Evolutionary conservation across 2,329 filamentous ascomycete genomes (phyloP).

Genomic region (Aotearoamyces nothofagi): DNA sequence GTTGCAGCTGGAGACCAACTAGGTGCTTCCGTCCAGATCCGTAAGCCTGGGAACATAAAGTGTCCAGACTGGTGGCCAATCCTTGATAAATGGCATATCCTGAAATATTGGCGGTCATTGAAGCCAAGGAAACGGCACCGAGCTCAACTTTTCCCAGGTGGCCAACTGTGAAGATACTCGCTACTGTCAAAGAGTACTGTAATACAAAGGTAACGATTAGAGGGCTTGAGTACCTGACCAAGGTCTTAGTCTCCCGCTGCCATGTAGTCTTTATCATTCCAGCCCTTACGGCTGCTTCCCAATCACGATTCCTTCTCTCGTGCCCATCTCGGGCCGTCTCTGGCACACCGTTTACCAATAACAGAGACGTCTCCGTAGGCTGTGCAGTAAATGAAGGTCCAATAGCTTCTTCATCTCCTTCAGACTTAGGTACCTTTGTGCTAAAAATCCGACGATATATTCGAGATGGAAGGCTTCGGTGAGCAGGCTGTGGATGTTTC

Average conservation of each 20-base stretch:
- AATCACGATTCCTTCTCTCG: slow-evolving; percentile 53
- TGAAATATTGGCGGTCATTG: slow-evolving; percentile 70
- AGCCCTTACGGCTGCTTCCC: slow-evolving; percentile 71
- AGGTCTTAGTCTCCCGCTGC: slow-evolving; percentile 75
- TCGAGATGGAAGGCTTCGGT: slow-evolving; percentile 21
- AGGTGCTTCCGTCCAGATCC: slow-evolving; percentile 81
- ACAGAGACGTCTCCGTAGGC: slow-evolving; percentile 24
- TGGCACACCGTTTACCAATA: slow-evolving; percentile 23
- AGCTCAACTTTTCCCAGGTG: slow-evolving; percentile 57
- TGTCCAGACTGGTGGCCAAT: slow-evolving; percentile 82
- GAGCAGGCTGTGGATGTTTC: slow-evolving; percentile 29
- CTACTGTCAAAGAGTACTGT: slow-evolving; percentile 74
- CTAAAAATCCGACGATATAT: slow-evolving; percentile 33
- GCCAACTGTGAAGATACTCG: slow-evolving; percentile 66
- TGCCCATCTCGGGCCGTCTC: slow-evolving; percentile 31
- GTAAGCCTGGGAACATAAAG: slow-evolving; percentile 85
- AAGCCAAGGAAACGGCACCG: slow-evolving; percentile 50
- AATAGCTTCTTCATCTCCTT: slow-evolving; percentile 25
- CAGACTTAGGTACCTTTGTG: slow-evolving; percentile 31
- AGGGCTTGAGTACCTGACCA: slow-evolving; percentile 55
- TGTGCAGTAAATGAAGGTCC: slow-evolving; percentile 8
- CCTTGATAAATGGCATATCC: slow-evolving; percentile 68
- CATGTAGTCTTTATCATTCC: slow-evolving; percentile 81
- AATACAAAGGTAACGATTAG: slow-evolving; percentile 61
- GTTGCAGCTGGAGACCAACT: slow-evolving; percentile 69